phyloP scores from a whole-genome alignment of 2,329 filamentous ascomycete genomes.

The Capronia americana region DNA sequence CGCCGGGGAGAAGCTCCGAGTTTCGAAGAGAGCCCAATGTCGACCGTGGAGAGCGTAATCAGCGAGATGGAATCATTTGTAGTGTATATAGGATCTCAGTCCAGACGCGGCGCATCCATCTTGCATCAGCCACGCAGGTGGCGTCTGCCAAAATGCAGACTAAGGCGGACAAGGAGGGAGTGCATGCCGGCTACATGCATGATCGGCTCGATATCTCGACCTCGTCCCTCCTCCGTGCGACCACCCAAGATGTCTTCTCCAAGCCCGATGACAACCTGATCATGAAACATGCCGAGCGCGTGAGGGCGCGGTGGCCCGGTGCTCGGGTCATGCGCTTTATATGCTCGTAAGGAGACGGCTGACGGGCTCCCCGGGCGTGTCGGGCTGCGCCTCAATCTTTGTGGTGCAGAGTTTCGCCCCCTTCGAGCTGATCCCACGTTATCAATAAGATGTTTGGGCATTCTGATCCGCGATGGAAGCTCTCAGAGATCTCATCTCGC shows the following conservation, averaged over 20 bases:
- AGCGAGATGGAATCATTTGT: neutral
- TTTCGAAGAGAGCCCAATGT: neutral
- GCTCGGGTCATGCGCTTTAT: slow-evolving; percentile 17
- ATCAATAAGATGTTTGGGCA: slow-evolving; percentile 2
- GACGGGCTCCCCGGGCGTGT: neutral
- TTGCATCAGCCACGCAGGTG: slow-evolving; percentile 10
- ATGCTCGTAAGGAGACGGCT: slow-evolving; percentile 6
- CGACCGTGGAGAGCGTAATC: neutral
- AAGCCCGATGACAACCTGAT: slow-evolving; percentile 16
- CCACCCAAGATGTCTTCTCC: slow-evolving; percentile 2
- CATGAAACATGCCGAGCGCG: slow-evolving; percentile 1
- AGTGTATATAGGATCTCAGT: neutral
- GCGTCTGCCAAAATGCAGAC: slow-evolving; percentile 17
- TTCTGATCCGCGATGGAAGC: neutral
- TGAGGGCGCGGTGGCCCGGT: neutral
- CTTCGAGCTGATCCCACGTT: slow-evolving; percentile 6
- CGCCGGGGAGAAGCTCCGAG: neutral
- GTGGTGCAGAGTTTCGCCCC: neutral
- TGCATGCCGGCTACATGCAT: slow-evolving; percentile 14
- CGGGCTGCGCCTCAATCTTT: slow-evolving; percentile 10
- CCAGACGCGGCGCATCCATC: neutral
- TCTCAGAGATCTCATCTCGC: neutral
- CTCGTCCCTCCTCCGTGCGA: slow-evolving; percentile 12
- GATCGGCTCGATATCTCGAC: slow-evolving; percentile 20
- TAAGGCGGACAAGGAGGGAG: slow-evolving; percentile 5